Percentiles rank a stretch among this genome's conserved stretches.
phyloP scores from a whole-genome alignment of 1,284 basidiomycete genomes.

The Tausonia pullulans region DNA sequence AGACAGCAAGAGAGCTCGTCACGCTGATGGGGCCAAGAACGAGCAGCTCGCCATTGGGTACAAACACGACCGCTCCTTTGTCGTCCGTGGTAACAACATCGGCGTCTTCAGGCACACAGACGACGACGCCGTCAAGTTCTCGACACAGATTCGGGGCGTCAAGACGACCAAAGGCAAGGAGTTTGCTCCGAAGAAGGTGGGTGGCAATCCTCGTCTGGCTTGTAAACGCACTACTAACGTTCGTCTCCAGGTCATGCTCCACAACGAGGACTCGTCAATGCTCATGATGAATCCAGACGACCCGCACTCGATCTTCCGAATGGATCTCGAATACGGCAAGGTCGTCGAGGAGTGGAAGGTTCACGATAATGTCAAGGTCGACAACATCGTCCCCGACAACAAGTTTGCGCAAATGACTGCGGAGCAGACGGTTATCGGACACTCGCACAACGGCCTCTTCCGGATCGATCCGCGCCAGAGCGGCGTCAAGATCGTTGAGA shows the following conservation, averaged over 20 bases:
- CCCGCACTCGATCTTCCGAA: constrained; percentile 73
- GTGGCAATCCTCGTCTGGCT: constrained; percentile 19
- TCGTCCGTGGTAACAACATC: constrained; percentile 89
- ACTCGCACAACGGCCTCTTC: constrained; percentile 84
- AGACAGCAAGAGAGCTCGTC: background rate
- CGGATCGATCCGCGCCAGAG: constrained; percentile 87
- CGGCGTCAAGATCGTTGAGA: constrained; percentile 87
- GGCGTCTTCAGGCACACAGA: constrained; percentile 86
- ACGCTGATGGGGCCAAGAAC: constrained; percentile 51
- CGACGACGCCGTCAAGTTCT: constrained; percentile 71
- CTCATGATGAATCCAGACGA: constrained; percentile 77
- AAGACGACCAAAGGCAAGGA: constrained; percentile 67
- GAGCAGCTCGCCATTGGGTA: constrained; percentile 89
- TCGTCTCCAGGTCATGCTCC: constrained; percentile 74
- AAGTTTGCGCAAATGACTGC: constrained; percentile 92
- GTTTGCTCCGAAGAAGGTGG: constrained; percentile 77
- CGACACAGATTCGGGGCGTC: constrained; percentile 77
- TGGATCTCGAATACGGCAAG: constrained; percentile 93
- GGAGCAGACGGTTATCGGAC: constrained; percentile 84
- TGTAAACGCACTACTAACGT: background rate
- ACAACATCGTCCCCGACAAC: constrained; percentile 80
- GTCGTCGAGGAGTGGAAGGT: constrained; percentile 99
- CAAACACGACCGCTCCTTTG: constrained; percentile 91
- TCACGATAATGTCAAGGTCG: constrained; percentile 72
- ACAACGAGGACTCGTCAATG: constrained; percentile 95